phyloP scores from a whole-genome alignment of 1,284 basidiomycete species.

The Trametes versicolor region DNA sequence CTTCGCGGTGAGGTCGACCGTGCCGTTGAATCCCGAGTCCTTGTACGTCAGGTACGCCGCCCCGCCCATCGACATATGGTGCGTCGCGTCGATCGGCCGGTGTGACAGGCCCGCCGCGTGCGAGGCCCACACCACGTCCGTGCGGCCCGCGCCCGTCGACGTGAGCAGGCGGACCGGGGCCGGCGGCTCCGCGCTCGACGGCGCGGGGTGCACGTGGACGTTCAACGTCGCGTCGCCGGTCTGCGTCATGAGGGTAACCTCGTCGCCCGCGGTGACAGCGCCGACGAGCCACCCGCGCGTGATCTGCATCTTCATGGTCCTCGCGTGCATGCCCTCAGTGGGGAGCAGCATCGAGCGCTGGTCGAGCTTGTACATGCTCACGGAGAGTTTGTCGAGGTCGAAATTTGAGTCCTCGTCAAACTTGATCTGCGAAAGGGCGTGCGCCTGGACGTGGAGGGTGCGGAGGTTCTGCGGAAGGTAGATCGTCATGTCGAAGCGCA shows the following conservation, averaged over 20 bases:
- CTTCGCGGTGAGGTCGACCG: conserved; percentile 54
- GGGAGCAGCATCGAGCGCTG: conserved; percentile 57
- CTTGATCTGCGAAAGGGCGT: conserved; percentile 56
- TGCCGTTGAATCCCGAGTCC: conserved; percentile 59
- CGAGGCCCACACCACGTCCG: conserved; percentile 58
- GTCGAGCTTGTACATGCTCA: conserved; percentile 52
- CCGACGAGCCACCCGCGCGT: conserved; percentile 69
- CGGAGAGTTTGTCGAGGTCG: conserved; percentile 53
- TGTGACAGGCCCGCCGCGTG: conserved; percentile 50
- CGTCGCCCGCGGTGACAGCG: conserved; percentile 55
- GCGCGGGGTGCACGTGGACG: conserved; percentile 55
- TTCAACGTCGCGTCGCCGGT: conserved; percentile 60
- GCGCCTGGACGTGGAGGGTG: conserved; percentile 53
- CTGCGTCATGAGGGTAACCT: conserved; percentile 56
- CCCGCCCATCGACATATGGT: conserved; percentile 57
- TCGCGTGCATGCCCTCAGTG: conserved; percentile 50
- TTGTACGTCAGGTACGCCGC: conserved; percentile 66
- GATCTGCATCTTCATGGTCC: conserved; percentile 54
- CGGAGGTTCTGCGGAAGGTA: conserved; percentile 58
- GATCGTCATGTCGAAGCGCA: conserved; percentile 64
- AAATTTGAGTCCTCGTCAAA: conserved; percentile 56
- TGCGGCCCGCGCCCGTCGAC: conserved; percentile 56
- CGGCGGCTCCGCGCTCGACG: conserved; percentile 41
- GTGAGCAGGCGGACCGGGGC: conserved; percentile 53
- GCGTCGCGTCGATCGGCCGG: conserved; percentile 57